These are phyloP conservation scores for Podila horticola DNA, from an alignment of 192 early-diverging fungal species.

Conservation along the genomic window DNA sequence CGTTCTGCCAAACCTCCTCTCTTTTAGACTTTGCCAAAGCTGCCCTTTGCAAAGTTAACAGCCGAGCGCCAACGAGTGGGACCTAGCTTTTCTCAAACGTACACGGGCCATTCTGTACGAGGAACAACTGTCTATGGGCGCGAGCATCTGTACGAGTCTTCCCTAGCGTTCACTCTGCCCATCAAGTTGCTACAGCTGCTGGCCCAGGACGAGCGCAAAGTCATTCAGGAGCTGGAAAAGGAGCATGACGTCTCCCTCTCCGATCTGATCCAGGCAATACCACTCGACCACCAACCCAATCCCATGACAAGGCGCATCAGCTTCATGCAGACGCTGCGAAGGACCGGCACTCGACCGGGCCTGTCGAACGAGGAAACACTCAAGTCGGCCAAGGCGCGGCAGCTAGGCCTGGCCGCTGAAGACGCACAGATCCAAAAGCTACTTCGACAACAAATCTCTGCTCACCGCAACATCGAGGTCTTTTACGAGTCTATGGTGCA, in stretches of 20 bases:
- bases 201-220: conserved; percentile 28
- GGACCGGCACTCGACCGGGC: conserved; percentile 1
- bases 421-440: conserved; percentile 43
- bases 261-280: conserved; percentile 42
- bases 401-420: conserved; percentile 21
- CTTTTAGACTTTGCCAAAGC: conserved; percentile 13
- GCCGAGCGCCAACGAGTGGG: conserved; percentile 16
- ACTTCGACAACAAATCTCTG: conserved; percentile 37
- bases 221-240: conserved; percentile 35
- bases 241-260: conserved; percentile 25
- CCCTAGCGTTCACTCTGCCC: conserved; percentile 32
- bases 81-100: conserved; percentile 42
- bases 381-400: conserved; percentile 23
- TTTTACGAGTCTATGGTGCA: conserved; percentile 32
- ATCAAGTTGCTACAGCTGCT: conserved; percentile 32
- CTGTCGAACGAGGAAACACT: background rate
- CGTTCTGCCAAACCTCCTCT: background rate
- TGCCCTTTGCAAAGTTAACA: conserved; percentile 6
- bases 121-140: conserved; percentile 35
- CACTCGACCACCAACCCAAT: conserved; percentile 40
- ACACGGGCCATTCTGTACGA: conserved; percentile 24
- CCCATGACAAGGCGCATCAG: conserved; percentile 38
- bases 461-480: conserved; percentile 36
- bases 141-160: conserved; percentile 42
- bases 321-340: conserved; percentile 31